These are phyloP conservation scores for Pseudogymnoascus sp. DNA, from an alignment of 2,329 filamentous ascomycete genomes.

Conservation along the genomic window DNA sequence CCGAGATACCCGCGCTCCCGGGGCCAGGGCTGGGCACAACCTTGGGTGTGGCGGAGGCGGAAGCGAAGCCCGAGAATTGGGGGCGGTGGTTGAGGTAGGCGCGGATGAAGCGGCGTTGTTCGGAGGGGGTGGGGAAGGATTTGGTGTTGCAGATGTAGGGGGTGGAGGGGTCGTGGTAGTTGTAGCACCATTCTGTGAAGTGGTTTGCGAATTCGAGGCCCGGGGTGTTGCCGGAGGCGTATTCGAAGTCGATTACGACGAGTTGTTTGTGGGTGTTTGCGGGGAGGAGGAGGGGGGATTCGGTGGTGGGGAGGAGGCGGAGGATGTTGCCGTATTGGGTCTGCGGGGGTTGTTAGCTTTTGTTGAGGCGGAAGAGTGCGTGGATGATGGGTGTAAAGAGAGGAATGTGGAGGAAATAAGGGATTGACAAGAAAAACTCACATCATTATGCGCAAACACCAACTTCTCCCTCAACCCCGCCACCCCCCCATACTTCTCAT, in stretches of 20 bases:
- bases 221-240: slow-evolving; percentile 78
- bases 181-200: slow-evolving; percentile 97
- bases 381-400: slow-evolving; percentile 9
- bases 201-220: slow-evolving; percentile 95
- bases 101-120: slow-evolving; percentile 77
- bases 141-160: slow-evolving; percentile 60
- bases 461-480: slow-evolving; percentile 62
- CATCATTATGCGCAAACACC: slow-evolving; percentile 96
- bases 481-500: slow-evolving; percentile 59
- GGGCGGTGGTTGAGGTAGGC: slow-evolving; percentile 80
- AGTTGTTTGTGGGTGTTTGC: slow-evolving; percentile 93
- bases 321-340: slow-evolving; percentile 98
- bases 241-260: slow-evolving; percentile 97
- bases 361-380: not conserved
- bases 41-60: slow-evolving; percentile 26
- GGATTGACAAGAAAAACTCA: slow-evolving; percentile 36
- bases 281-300: slow-evolving; percentile 79
- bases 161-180: slow-evolving; percentile 69
- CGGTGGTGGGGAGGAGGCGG: slow-evolving; percentile 55
- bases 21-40: slow-evolving; percentile 8
- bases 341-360: slow-evolving; percentile 36
- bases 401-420: slow-evolving; percentile 10
- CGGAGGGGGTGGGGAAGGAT: slow-evolving; percentile 66
- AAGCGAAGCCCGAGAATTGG: slow-evolving; percentile 46
- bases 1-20: slow-evolving; percentile 19